Base-by-base conservation (phyloP, 441 rosid genomes). In the Hura crepitans region DNA sequence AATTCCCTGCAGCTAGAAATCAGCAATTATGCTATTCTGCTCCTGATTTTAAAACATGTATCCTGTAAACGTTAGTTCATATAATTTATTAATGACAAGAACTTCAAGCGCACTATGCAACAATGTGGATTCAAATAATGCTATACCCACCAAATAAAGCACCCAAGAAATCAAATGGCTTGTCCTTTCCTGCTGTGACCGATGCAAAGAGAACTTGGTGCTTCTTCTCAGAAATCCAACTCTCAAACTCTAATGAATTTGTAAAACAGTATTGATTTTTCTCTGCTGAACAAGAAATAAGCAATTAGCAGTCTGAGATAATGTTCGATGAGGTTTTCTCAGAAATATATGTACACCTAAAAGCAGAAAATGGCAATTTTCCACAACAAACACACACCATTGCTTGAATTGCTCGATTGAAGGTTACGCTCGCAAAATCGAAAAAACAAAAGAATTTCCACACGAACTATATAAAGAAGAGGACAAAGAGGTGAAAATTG, bases 161-260 rank as follows among this genome's bases (percentile, higher is more conserved):
- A 39, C 78, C 78, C 39, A 81, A 65, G 49, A 72, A 65, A 46
- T 64, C 76, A 65, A 72, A 70, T 17, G 82, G 77, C 66, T 81
- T 81, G 22, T 78, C 77, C 62, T 74, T 68, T 64, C 37, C 71
- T 70, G 76, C 76, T 70, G 45, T 70, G 67, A 78, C 55, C 50
- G 77, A 62, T 30, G 65, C 78, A 70, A 73, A 76, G 65, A 43
- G 20, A 54, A 8, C 63, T 30, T 51, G 74, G 62, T 70, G 65
- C 35, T 72, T 68, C 72, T 64, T 75, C 60, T 17, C 69, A 51
- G 65, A 47, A 77, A 27, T 71, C 20, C 69, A 45, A 22, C 59
- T 75, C 71, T 69, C 67, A 53, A 60, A 33, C 56, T 60, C 74
- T 64, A 77, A 73, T 37, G 71, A 66, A 66, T 69, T 77, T 57